Percentiles rank a stretch among this genome's conserved stretches.
Evolutionary conservation across 352 stramenopile species (phyloP).

Genomic region (Globisporangium abappressorium): DNA sequence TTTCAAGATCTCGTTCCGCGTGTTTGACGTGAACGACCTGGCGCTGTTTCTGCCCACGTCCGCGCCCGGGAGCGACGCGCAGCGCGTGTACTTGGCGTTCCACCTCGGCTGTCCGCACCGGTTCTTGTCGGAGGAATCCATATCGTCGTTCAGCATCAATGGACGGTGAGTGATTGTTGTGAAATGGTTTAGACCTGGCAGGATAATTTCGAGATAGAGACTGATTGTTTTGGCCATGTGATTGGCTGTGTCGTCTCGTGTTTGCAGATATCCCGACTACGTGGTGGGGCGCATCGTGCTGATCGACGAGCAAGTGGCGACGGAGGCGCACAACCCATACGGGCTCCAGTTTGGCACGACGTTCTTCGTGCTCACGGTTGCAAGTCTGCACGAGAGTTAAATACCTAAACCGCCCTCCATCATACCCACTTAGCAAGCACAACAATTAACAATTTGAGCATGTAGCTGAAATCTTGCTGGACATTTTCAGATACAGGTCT

Average conservation of each 20-base stretch:
- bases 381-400: constrained; percentile 81
- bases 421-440: background rate
- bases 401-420: too few relatives aligned
- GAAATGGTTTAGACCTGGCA: background rate
- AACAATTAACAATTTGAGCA: background rate
- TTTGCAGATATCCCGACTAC: constrained; percentile 84
- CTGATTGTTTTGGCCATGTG: background rate
- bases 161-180: constrained; percentile 44
- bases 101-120: constrained; percentile 83
- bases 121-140: constrained; percentile 86
- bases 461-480: background rate
- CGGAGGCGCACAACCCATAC: constrained; percentile 80
- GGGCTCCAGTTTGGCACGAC: constrained; percentile 68
- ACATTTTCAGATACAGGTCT: background rate
- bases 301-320: constrained; percentile 85
- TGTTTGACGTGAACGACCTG: constrained; percentile 79
- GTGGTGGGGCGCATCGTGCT: constrained; percentile 85
- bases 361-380: constrained; percentile 86
- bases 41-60: constrained; percentile 84
- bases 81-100: constrained; percentile 85
- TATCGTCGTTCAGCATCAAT: constrained; percentile 83
- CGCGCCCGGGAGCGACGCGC: constrained; percentile 62
- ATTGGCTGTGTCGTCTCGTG: background rate
- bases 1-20: constrained; percentile 87
- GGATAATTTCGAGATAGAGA: background rate